Base-by-base conservation (phyloP, 495 filamentous ascomycete genomes). In the Xylaria intraflava region DNA sequence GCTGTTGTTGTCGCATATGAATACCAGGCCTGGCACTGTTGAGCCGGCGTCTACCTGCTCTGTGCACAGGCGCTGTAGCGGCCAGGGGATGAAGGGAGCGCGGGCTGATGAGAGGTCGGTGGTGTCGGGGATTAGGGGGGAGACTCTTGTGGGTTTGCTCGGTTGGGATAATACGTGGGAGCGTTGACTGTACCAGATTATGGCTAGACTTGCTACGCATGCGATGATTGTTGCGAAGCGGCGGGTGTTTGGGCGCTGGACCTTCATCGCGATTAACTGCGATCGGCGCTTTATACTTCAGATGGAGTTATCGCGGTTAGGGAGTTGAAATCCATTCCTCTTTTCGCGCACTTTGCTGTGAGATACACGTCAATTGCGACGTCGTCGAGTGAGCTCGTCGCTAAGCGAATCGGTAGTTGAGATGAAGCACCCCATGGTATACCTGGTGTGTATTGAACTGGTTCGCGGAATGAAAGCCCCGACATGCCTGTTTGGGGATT, bases 1-100 rank as follows among this genome's bases (percentile, higher is more conserved):
- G 22, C 72, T 75, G 62, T 77, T 78, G 59, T 75, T 73, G 59
- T 77, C 74, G 60, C 76, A 79, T 7, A 69, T 54, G 51, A 74
- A 78, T 2, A 72, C 58, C 2, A 77, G 46, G 14, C 72, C 72
- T 0, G 73, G 69, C 0, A 62, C 57, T 59, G 65, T 68, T 0
- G 51, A 53, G 0, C 20, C 12, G 1, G 50, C 36, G 3, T 53
- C 39, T 17, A 36, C 49, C 0, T 64, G 60, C 46, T 77, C 76
- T 1, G 64, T 62, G 65, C 76, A 77, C 7, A 72, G 65, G n/a
- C 74, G 55, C 10, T 50, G 55, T 19, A 78, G 67, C 0, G 76
- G 74, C 74, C 74, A 77, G 52, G 65, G 42, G 42, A 77, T 58
- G 56, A 75, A 75, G 0, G 70, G 71, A 8, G 72, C 58, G 42